A percentile compares a stretch with the other conserved stretches of the same genome.
Conservation (phyloP, 2,329 filamentous ascomycete species). For the Cladosporium velox region DNA sequence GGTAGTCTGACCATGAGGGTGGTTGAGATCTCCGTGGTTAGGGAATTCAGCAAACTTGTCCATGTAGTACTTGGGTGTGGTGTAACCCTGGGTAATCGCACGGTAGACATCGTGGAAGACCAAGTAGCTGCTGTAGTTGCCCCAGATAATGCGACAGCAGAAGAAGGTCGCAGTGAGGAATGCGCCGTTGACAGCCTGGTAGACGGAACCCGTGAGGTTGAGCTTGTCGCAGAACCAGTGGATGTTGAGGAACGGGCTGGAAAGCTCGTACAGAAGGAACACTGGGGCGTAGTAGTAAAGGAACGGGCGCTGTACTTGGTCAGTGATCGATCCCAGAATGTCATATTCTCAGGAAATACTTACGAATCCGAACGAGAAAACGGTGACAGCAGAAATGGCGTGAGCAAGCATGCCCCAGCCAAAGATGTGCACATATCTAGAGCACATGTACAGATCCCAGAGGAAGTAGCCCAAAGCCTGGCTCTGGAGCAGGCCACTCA, state of each 20-base stretch:
- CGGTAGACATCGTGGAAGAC: slow-evolving; percentile 71
- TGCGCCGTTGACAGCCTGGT: slow-evolving; percentile 78
- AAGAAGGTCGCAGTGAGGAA: slow-evolving; percentile 74
- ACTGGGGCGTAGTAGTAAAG: slow-evolving; percentile 78
- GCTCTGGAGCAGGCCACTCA: slow-evolving; percentile 70
- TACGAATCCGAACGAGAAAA: slow-evolving; percentile 80
- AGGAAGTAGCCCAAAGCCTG: slow-evolving; percentile 80
- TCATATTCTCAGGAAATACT: slow-evolving; percentile 41
- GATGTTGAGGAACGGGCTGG: slow-evolving; percentile 80
- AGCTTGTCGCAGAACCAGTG: slow-evolving; percentile 94
- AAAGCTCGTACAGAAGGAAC: slow-evolving; percentile 87
- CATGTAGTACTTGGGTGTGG: slow-evolving; percentile 23
- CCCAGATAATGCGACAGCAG: slow-evolving; percentile 74
- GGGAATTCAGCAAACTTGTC: slow-evolving; percentile 6
- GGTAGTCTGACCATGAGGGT: slow-evolving; percentile 29
- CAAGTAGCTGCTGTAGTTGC: slow-evolving; percentile 65
- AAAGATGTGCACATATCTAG: slow-evolving; percentile 69
- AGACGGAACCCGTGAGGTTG: slow-evolving; percentile 70
- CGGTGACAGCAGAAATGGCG: slow-evolving; percentile 70
- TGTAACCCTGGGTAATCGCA: slow-evolving; percentile 37
- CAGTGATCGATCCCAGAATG: background rate
- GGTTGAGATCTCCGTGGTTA: slow-evolving; percentile 26
- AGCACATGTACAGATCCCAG: slow-evolving; percentile 75
- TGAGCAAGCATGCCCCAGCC: slow-evolving; percentile 76
- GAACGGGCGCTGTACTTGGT: slow-evolving; percentile 66